phyloP scores from a whole-genome alignment of 148 eudicot species.

The Agrostemma githago region DNA sequence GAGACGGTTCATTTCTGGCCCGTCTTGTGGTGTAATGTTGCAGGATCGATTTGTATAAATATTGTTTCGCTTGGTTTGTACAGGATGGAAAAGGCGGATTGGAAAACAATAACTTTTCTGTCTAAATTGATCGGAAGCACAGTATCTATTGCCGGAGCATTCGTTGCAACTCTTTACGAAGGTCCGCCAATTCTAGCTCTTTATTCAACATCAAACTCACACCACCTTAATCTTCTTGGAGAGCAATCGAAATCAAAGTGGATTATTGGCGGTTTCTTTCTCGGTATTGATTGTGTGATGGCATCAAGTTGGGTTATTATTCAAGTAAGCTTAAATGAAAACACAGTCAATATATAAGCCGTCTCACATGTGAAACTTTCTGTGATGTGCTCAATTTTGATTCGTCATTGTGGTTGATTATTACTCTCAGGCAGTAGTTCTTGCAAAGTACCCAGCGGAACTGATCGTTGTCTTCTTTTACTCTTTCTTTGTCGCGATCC shows the following conservation, averaged over 20 bases:
- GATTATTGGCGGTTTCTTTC: slow-evolving; percentile 66
- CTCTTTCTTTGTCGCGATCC: slow-evolving; percentile 70
- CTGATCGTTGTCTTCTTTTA: slow-evolving; percentile 65
- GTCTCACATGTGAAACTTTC: neutral
- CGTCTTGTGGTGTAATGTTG: neutral
- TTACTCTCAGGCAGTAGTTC: slow-evolving; percentile 47
- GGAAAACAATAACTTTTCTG: slow-evolving; percentile 27
- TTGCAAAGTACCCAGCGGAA: slow-evolving; percentile 60
- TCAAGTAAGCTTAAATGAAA: slow-evolving; percentile 46
- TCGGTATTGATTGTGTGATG: slow-evolving; percentile 45
- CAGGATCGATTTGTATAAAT: neutral
- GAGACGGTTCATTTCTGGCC: no score
- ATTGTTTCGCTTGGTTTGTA: slow-evolving; percentile 7
- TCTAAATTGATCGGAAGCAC: slow-evolving; percentile 42
- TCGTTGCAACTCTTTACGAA: slow-evolving; percentile 45
- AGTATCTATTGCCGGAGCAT: slow-evolving; percentile 44
- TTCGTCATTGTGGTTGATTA: neutral
- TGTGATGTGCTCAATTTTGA: slow-evolving; percentile 9
- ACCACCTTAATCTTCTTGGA: slow-evolving; percentile 20
- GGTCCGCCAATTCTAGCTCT: slow-evolving; percentile 42
- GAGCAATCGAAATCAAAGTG: slow-evolving; percentile 43
- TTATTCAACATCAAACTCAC: slow-evolving; percentile 24
- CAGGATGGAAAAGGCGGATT: slow-evolving; percentile 49
- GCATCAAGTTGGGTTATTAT: slow-evolving; percentile 53
- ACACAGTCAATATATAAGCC: neutral